Conservation (phyloP, 2,329 filamentous ascomycete genomes). For the Fusarium coicis region DNA sequence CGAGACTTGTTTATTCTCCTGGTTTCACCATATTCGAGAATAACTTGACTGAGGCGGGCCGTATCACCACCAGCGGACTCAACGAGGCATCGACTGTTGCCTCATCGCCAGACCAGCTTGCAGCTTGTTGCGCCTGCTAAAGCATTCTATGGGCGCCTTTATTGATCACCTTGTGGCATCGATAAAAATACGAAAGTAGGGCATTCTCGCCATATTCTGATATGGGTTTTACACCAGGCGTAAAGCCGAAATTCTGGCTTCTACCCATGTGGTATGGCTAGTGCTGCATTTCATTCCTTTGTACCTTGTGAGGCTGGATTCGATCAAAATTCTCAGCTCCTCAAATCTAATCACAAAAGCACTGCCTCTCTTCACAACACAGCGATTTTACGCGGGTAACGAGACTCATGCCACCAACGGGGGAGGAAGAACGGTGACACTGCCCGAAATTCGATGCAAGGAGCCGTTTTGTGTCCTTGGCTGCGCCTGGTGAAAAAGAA, state of each 20-base stretch:
- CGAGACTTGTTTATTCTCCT: conserved; percentile 31
- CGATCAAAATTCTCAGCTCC: not conserved
- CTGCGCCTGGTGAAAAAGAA: conserved; percentile 38
- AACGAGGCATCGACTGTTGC: conserved; percentile 20
- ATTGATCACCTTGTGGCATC: not conserved
- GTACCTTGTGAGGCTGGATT: not conserved
- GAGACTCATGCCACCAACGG: conserved; percentile 29
- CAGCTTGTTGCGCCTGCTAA: conserved; percentile 1
- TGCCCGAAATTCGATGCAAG: conserved; percentile 44
- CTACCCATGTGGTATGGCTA: not conserved
- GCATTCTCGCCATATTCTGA: not conserved
- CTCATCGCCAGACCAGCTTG: conserved; percentile 13
- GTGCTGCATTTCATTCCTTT: not conserved
- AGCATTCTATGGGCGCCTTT: not conserved
- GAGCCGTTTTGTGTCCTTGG: conserved; percentile 39
- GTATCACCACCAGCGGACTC: conserved; percentile 36
- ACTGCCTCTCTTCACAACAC: not conserved
- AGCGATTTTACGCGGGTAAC: conserved; percentile 26
- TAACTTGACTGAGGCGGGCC: conserved; percentile 37
- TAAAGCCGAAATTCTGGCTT: not conserved
- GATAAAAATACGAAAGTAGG: not conserved
- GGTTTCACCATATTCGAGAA: conserved; percentile 45
- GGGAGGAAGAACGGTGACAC: conserved; percentile 38
- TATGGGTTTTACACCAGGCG: not conserved
- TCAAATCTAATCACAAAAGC: not conserved